Evolutionary conservation across 2,329 filamentous ascomycete species (phyloP), one percentile per base, ranked within the genome.

Genomic region (Xylaria sp.): DNA sequence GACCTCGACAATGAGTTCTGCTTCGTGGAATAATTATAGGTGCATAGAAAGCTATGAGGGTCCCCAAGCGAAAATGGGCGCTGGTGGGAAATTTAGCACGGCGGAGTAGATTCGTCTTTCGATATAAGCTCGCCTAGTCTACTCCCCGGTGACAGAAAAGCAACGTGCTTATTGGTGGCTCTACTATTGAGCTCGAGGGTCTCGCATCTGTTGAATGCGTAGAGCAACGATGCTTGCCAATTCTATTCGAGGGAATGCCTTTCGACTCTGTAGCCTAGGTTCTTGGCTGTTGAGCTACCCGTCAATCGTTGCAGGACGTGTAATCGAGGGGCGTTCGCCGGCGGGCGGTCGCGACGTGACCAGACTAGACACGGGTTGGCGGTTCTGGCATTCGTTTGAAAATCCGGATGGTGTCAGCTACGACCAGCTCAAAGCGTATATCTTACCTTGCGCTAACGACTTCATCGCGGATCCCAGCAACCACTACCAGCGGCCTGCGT

Each of bases 401-500:
- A 79, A 76, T 56, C 78, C 78, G 0, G 79, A 81, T 66, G 70
- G 65, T 1, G 70, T 80, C 4, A 77, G 74, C 5, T 81, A 80
- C 69, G 65, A 71, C 59, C 68, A 51, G 6, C 69, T 79, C 12
- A 79, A 78, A 59, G 67, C 72, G 17, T 79, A 77, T 72, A 76
- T 79, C 42, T 72, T 79, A 1, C 78, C 78, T 24, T 69, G 73
- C 1, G 76, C 71, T 17, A 79, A 77, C 48, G 70, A 76, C 61
- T 78, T 78, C 69, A 72, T 74, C 65, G 58, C 67, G 19, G 70
- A 74, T 24, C 75, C 72, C 30, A 68, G 65, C 27, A 70, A 71
- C 30, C 61, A 70, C 53, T 57, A 68, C 50, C 73, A 69, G 19
- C 77, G 72, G 1, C 67, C 70, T 0, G 66, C 69, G 11, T 70